These are phyloP conservation scores for Podila clonocystis DNA, from an alignment of 192 early-diverging fungal genomes.

Conservation along the genomic window DNA sequence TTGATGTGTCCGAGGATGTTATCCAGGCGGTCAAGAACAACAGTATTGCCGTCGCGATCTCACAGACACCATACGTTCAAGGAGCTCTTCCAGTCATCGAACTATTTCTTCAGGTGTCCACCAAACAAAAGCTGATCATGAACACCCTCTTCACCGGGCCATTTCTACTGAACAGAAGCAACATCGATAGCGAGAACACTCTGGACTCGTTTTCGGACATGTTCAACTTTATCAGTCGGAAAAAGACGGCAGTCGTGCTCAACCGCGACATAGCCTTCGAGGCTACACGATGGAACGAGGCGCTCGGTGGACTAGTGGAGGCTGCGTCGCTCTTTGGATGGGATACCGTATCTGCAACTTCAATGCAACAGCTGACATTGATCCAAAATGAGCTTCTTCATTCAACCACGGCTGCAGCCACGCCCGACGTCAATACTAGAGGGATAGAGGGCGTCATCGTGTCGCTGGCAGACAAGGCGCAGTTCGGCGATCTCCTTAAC, in stretches of 20 bases:
- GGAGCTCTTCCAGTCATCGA: slow-evolving; percentile 35
- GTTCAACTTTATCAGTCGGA: slow-evolving; percentile 8
- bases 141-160: slow-evolving; percentile 28
- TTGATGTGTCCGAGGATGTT: slow-evolving; percentile 20
- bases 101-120: slow-evolving; percentile 24
- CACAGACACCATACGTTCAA: slow-evolving; percentile 41
- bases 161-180: slow-evolving; percentile 9
- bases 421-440: slow-evolving; percentile 11
- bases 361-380: slow-evolving; percentile 7
- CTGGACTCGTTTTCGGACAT: slow-evolving; percentile 6
- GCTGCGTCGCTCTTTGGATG: slow-evolving; percentile 29
- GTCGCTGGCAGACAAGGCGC: slow-evolving; percentile 27
- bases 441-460: slow-evolving; percentile 26
- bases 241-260: slow-evolving; percentile 27
- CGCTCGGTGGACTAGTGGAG: slow-evolving; percentile 31
- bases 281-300: slow-evolving; percentile 39
- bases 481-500: slow-evolving; percentile 18
- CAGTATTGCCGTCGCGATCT: slow-evolving; percentile 12
- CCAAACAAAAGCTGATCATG: slow-evolving; percentile 12
- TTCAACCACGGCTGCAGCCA: neutral
- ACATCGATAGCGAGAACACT: slow-evolving; percentile 13
- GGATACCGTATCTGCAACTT: slow-evolving; percentile 36
- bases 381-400: slow-evolving; percentile 1
- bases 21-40: slow-evolving; percentile 12
- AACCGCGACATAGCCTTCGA: slow-evolving; percentile 25